phyloP scores from a whole-genome alignment of 495 filamentous ascomycete species.

The Penicillium ochrochloron region DNA sequence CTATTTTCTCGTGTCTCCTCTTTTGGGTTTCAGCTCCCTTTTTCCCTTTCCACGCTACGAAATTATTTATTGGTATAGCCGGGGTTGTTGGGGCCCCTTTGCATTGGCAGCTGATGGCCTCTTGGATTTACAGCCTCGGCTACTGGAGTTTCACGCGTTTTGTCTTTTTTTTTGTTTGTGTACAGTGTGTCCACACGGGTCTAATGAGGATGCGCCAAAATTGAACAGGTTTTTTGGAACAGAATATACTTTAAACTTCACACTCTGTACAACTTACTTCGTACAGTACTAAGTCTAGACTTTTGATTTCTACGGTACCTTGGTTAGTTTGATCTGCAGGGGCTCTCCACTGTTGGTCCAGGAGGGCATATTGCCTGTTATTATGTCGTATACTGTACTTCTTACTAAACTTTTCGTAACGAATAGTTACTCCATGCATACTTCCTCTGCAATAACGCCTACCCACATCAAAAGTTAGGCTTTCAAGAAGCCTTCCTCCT shows the following conservation, averaged over 20 bases:
- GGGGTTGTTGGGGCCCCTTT: conserved; percentile 14
- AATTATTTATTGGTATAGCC: conserved; percentile 13
- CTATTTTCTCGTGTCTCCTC: neutral
- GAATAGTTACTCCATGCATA: too few relatives aligned
- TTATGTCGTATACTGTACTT: neutral
- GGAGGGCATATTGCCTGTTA: neutral
- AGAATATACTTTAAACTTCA: neutral
- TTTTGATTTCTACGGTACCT: neutral
- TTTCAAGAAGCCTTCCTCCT: neutral
- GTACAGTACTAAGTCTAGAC: neutral
- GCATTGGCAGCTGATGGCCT: conserved; percentile 30
- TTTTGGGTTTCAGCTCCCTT: neutral
- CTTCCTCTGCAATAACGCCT: neutral
- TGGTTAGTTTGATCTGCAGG: neutral
- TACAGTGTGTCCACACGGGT: conserved; percentile 4
- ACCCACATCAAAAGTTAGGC: neutral
- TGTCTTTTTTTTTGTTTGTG: conserved; percentile 2
- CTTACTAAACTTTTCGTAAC: neutral
- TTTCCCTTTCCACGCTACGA: conserved; percentile 18
- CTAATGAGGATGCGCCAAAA: conserved; percentile 1
- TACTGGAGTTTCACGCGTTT: conserved; percentile 27
- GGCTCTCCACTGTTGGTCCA: neutral
- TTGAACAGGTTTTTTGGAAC: conserved; percentile 3
- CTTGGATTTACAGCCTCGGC: conserved; percentile 26
- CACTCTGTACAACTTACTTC: neutral